Evolutionary conservation across 441 rosid genomes (phyloP), one percentile per base, ranked within the genome.

Genomic region (Erodium chrysanthum): DNA sequence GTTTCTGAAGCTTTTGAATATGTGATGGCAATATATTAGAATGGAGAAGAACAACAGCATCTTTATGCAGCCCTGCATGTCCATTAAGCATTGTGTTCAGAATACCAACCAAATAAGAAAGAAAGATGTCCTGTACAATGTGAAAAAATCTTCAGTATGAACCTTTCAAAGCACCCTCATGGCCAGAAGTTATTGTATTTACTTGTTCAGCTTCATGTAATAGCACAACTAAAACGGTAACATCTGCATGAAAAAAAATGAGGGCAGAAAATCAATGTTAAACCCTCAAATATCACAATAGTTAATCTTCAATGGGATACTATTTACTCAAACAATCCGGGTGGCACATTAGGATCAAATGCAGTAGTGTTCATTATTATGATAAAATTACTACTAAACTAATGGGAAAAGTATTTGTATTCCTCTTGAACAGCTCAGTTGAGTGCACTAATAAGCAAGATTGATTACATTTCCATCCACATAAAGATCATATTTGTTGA

Each of bases 151-250:
- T 70, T 54, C 3, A 37, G 8, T 20, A 14, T 64, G 22, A 15
- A 92, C 96, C 96, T 88, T 78, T 85, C 23, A 80, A 54, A 75
- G 79, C 79, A 71, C 91, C 86, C 66, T 83, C 87, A 2, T 77
- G 80, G 67, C 93, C 88, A 69, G 83, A 84, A 69, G 87, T 65
- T 54, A 84, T 64, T 72, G 84, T 87, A 68, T 80, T 68, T 17
- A 85, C 76, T 74, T 90, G 89, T 77, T 87, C 89, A 54, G 69
- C 86, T 56, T 86, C 85, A 66, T 96, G 84, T 67, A 83, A 76
- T 77, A 81, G 72, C 68, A 92, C 80, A 67, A 92, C 75, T 75
- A 92, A 80, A 66, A 90, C 88, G 67, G 84, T 80, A 69, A 80
- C 88, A 70, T 81, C 98, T 90, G 89, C 76, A 76, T n/a, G 31